Evolutionary conservation across 495 filamentous ascomycete genomes (phyloP).

Genomic region (Penicillium canescens): DNA sequence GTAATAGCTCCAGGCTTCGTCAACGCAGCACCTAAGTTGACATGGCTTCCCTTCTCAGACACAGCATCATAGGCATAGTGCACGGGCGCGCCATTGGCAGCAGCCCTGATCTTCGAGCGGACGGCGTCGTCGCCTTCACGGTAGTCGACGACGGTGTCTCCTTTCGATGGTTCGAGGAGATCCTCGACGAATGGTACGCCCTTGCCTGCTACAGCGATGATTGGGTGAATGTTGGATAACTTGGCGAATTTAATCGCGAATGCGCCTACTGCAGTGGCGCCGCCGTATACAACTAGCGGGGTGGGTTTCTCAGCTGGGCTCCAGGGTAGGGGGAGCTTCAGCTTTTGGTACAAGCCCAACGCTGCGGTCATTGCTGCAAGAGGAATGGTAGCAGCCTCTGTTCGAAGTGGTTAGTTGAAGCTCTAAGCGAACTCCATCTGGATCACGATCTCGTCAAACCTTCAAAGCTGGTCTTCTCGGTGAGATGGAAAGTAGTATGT

Average conservation of each 20-base stretch:
- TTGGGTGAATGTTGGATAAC: constrained; percentile 69
- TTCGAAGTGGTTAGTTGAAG: not conserved
- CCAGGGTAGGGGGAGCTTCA: constrained; percentile 69
- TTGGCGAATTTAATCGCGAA: constrained; percentile 68
- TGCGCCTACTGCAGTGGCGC: constrained; percentile 63
- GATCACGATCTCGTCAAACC: constrained; percentile 33
- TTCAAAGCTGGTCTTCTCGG: constrained; percentile 64
- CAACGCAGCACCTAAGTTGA: constrained; percentile 23
- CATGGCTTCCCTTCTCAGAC: constrained; percentile 49
- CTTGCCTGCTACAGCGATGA: constrained; percentile 68
- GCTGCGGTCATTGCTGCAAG: constrained; percentile 76
- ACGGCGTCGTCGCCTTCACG: constrained; percentile 42
- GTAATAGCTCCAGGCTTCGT: constrained; percentile 48
- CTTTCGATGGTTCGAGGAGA: constrained; percentile 62
- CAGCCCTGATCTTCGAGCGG: constrained; percentile 20
- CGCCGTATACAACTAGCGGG: constrained; percentile 70
- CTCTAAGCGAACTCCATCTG: too few relatives aligned
- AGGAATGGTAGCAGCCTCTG: constrained; percentile 68
- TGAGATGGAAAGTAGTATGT: constrained; percentile 70
- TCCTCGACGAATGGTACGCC: constrained; percentile 55
- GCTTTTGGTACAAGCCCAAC: constrained; percentile 57
- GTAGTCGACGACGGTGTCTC: constrained; percentile 73
- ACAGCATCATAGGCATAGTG: constrained; percentile 63
- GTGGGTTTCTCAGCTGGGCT: constrained; percentile 37
- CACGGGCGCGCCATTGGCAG: constrained; percentile 15